Evolutionary conservation across 805 yeast genomes (phyloP).

Genomic region (Cyberlindnera amylophila): DNA sequence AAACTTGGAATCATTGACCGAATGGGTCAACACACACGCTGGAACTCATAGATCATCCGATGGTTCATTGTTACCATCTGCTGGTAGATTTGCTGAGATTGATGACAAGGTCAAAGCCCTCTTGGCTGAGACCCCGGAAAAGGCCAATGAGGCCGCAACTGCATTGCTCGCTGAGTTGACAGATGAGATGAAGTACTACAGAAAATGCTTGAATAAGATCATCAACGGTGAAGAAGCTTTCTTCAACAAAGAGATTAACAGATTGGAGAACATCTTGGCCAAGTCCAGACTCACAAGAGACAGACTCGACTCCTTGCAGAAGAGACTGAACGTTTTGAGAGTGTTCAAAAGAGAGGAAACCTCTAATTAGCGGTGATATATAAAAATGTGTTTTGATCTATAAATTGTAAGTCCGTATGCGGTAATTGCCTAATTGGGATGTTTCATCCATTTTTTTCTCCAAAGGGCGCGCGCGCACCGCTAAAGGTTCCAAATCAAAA

Average conservation of each 20-base stretch:
- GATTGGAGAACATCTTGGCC: constrained; percentile 40
- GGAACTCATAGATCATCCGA: constrained; percentile 34
- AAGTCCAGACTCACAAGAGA: constrained; percentile 30
- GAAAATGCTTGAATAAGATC: constrained; percentile 41
- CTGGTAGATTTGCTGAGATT: constrained; percentile 21
- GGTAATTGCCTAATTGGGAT: not conserved
- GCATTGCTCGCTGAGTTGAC: constrained; percentile 28
- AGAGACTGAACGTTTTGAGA: constrained; percentile 46
- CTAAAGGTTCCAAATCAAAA: not conserved
- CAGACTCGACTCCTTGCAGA: constrained; percentile 46
- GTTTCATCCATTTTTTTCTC: not conserved
- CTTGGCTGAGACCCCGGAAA: constrained; percentile 24
- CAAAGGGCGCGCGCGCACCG: not conserved
- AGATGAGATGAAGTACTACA: constrained; percentile 42
- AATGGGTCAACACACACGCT: constrained; percentile 44
- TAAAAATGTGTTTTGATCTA: too few relatives aligned
- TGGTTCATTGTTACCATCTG: constrained; percentile 32
- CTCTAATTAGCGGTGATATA: too few relatives aligned
- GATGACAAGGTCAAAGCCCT: constrained; percentile 26
- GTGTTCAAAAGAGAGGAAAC: constrained; percentile 1
- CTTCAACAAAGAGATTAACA: constrained; percentile 37
- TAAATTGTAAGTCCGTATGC: too few relatives aligned
- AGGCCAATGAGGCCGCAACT: constrained; percentile 25
- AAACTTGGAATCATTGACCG: constrained; percentile 46
- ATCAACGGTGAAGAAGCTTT: constrained; percentile 41